Conservation (phyloP, 2,329 filamentous ascomycete species). For the Pseudogymnoascus sp. region DNA sequence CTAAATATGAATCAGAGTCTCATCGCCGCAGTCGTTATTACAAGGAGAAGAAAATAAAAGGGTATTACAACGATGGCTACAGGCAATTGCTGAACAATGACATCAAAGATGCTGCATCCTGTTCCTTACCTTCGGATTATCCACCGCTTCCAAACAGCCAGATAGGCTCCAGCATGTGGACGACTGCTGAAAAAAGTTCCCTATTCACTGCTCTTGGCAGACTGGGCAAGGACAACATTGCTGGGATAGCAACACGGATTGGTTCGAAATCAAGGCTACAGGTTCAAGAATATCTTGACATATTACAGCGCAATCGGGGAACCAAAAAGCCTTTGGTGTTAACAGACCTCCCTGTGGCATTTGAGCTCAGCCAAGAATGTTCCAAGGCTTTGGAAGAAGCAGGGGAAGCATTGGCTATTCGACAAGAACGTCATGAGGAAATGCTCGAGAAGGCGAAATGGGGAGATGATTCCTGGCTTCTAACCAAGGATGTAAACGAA, state of each 20-base stretch:
- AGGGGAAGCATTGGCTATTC: slow-evolving; percentile 56
- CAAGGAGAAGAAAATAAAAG: slow-evolving; percentile 22
- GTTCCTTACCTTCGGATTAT: slow-evolving; percentile 25
- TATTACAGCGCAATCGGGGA: slow-evolving; percentile 39
- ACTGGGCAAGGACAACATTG: slow-evolving; percentile 55
- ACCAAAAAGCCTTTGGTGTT: slow-evolving; percentile 33
- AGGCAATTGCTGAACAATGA: slow-evolving; percentile 46
- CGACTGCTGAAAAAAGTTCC: slow-evolving; percentile 56
- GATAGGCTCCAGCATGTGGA: slow-evolving; percentile 66
- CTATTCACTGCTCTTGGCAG: slow-evolving; percentile 61
- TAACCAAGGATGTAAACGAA: slow-evolving; percentile 36
- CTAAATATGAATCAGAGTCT: not conserved
- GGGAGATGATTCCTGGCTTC: slow-evolving; percentile 55
- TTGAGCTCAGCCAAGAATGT: slow-evolving; percentile 63
- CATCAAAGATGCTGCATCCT: slow-evolving; percentile 44
- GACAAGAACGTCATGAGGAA: slow-evolving; percentile 58
- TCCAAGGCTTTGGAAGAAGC: slow-evolving; percentile 58
- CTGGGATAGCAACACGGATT: slow-evolving; percentile 55
- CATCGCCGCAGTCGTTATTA: not conserved
- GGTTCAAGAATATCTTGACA: slow-evolving; percentile 59
- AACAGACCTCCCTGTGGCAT: slow-evolving; percentile 60
- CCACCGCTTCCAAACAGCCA: slow-evolving; percentile 41
- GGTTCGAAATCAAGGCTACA: slow-evolving; percentile 68
- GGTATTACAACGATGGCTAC: slow-evolving; percentile 44
- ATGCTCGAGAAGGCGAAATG: slow-evolving; percentile 52